These are phyloP conservation scores for Candida nanaspora DNA, from an alignment of 805 yeast genomes.

Conservation along the genomic window DNA sequence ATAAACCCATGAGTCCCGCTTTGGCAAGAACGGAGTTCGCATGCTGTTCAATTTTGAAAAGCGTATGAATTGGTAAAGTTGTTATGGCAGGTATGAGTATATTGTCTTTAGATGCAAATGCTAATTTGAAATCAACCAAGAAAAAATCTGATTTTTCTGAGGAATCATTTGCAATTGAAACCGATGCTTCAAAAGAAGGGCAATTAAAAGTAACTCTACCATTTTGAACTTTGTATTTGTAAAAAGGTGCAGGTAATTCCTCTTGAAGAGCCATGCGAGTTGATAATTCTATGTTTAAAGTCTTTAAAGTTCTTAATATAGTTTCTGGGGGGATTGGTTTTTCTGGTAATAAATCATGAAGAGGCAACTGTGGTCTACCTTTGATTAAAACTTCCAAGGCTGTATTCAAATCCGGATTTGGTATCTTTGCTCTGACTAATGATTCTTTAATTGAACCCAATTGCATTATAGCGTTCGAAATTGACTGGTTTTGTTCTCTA, in stretches of 20 bases:
- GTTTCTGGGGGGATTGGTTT: constrained; percentile 45
- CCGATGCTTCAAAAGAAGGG: constrained; percentile 63
- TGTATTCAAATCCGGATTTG: constrained; percentile 85
- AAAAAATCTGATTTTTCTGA: too few relatives aligned
- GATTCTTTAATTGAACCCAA: constrained; percentile 62
- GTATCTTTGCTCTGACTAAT: constrained; percentile 82
- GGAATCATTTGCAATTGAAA: constrained; percentile 64
- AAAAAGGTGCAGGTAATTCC: constrained; percentile 58
- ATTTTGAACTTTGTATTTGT: constrained; percentile 57
- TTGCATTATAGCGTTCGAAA: constrained; percentile 59
- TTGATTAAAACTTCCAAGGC: constrained; percentile 76
- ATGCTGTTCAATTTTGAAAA: constrained; percentile 41
- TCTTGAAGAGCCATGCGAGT: constrained; percentile 65
- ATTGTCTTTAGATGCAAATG: constrained; percentile 40
- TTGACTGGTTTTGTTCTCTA: constrained; percentile 62
- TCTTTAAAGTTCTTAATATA: constrained; percentile 53
- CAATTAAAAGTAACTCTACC: constrained; percentile 70
- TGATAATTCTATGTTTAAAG: constrained; percentile 66
- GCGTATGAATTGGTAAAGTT: constrained; percentile 24
- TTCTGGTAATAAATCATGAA: constrained; percentile 48
- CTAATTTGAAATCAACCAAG: constrained; percentile 67
- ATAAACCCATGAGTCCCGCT: constrained; percentile 43
- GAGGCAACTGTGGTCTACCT: constrained; percentile 70
- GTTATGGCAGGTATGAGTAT: constrained; percentile 19
- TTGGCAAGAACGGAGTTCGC: constrained; percentile 46